Conservation (phyloP, 176 grass and related monocot genomes). For the Cenchrus fungigraminus region DNA sequence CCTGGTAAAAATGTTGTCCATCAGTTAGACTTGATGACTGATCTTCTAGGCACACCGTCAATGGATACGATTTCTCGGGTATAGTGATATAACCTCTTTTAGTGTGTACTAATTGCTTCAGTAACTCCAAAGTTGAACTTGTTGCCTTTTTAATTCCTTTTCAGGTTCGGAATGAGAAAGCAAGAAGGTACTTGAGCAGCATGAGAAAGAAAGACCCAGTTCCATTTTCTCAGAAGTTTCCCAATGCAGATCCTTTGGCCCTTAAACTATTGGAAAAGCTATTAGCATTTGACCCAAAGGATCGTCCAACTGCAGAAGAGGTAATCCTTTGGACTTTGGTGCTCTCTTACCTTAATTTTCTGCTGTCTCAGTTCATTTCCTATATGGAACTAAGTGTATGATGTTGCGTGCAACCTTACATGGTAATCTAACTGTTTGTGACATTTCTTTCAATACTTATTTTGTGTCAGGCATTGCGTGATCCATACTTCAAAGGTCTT, state of each 20-base stretch:
- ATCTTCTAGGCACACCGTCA: constrained; percentile 91
- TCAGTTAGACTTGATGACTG: constrained; percentile 98
- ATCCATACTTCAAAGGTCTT: constrained; percentile 93
- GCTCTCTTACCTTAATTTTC: neutral
- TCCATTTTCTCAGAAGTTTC: constrained; percentile 91
- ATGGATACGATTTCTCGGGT: constrained; percentile 95
- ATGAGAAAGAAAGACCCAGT: constrained; percentile 95
- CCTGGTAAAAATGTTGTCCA: constrained; percentile 99
- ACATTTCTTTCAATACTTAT: constrained; percentile 25
- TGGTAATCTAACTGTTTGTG: neutral
- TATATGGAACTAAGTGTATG: neutral
- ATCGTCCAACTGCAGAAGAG: constrained; percentile 93
- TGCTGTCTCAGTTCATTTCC: constrained; percentile 11
- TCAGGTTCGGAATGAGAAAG: constrained; percentile 98
- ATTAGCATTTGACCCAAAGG: constrained; percentile 94
- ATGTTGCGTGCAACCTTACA: constrained; percentile 4
- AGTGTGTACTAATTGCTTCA: neutral
- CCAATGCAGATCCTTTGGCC: constrained; percentile 84
- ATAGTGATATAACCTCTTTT: constrained; percentile 33
- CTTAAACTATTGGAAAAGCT: constrained; percentile 86
- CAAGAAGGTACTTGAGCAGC: constrained; percentile 88
- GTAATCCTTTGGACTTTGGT: constrained; percentile 40
- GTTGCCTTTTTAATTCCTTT: neutral
- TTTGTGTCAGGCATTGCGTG: constrained; percentile 67
- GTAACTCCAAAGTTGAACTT: neutral